Conservation (phyloP, 805 yeast genomes). For the Starmera quercuum region DNA sequence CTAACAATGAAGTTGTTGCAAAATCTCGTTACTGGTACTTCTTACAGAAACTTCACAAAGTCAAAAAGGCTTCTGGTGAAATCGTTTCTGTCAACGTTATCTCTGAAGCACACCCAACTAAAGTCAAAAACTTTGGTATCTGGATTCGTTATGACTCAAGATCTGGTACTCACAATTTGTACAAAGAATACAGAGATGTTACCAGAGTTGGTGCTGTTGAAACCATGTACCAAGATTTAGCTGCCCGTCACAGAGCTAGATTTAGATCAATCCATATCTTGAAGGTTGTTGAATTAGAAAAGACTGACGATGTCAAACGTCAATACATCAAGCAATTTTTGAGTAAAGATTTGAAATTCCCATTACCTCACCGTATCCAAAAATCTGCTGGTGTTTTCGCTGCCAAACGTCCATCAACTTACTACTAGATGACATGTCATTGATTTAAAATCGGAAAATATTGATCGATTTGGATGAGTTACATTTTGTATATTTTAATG, state of each 20-base stretch:
- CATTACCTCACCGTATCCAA: slow-evolving; percentile 99
- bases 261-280: slow-evolving; percentile 99
- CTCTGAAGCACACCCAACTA: slow-evolving; percentile 94
- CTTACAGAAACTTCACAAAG: slow-evolving; percentile 98
- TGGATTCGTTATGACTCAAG: slow-evolving; percentile 99
- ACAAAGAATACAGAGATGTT: slow-evolving; percentile 99
- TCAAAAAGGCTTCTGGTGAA: slow-evolving; percentile 99
- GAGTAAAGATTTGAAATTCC: slow-evolving; percentile 95
- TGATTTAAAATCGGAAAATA: no score
- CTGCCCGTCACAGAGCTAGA: slow-evolving; percentile 99
- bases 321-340: slow-evolving; percentile 98
- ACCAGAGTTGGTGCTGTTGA: slow-evolving; percentile 99
- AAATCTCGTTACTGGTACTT: slow-evolving; percentile 99
- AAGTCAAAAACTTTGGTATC: slow-evolving; percentile 99
- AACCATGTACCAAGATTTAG: slow-evolving; percentile 98
- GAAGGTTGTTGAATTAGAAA: slow-evolving; percentile 98
- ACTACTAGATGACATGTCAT: slow-evolving; percentile 66
- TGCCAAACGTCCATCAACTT: slow-evolving; percentile 93
- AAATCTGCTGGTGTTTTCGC: slow-evolving; percentile 84
- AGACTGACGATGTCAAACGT: slow-evolving; percentile 97
- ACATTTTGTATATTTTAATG: slow-evolving; percentile 6
- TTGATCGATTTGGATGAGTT: not conserved
- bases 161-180: slow-evolving; percentile 99
- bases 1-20: slow-evolving; percentile 98
- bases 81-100: slow-evolving; percentile 88